Evolutionary conservation across 257 asterid genomes (phyloP), one percentile per base, ranked within the genome.

Genomic region (Verbascum thapsus): DNA sequence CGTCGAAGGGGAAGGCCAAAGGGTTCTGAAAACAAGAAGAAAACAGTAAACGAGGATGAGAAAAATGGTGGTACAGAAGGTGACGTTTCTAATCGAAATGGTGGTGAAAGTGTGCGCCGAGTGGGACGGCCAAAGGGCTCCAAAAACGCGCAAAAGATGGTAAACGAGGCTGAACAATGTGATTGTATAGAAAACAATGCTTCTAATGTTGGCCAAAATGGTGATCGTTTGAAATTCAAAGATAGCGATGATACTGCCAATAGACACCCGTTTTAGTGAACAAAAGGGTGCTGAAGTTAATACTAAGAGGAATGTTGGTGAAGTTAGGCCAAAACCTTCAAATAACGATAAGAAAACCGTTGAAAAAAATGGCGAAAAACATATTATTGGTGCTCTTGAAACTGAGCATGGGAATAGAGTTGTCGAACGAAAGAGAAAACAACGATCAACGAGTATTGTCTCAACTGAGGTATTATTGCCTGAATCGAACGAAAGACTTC

Each of bases 111-210:
- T 7, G 41, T 20, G 34, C 49, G 41, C 11, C 60, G 54, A 22
- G 8, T 23, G 3, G 74, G 74, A 41, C 61, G 75, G 51, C 68
- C 63, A 30, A n/a, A n/a, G n/a, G 66, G 63, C 41, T 63, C 79
- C 8, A 61, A 68, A 59, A 74, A 63, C 49, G 68, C 49, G 75
- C 34, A 54, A 40, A 55, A 48, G 45, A 54, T 30, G 9, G 30
- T 40, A 7, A 34, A 15, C 1, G 17, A 39, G 10, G 23, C 47
- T 45, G 58, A 26, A 39, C 48, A 38, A 6, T 12, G 49, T 26
- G 53, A 22, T 37, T 60, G 35, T 12, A 45, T 19, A 8, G 30
- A 56, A 44, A 40, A 15, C 22, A 47, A 20, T 54, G 34, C 30
- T 32, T 56, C 48, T 56, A 1, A 51, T 8, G 34, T 15, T 51